These are phyloP conservation scores for Tolypocladium inflatum DNA, from an alignment of 2,329 filamentous ascomycete genomes.

Conservation along the genomic window DNA sequence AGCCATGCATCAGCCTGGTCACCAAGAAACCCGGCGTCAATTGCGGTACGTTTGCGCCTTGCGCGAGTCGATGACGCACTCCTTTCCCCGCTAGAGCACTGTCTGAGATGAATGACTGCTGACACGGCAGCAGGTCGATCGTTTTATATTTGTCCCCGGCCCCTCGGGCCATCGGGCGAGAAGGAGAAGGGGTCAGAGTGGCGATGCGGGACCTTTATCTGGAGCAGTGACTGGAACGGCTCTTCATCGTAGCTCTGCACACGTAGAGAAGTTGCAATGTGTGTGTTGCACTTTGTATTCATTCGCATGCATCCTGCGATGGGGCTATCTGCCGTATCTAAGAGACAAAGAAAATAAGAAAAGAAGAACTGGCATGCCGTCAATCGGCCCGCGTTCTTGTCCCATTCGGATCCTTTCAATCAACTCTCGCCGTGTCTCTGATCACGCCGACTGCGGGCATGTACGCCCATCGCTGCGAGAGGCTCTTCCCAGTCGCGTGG, in stretches of 20 bases:
- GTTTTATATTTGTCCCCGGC: conserved; percentile 58
- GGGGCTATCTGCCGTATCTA: not conserved
- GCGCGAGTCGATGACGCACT: too few relatives aligned
- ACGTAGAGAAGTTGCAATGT: not conserved
- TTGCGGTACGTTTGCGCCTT: conserved; percentile 53
- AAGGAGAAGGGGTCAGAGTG: conserved; percentile 80
- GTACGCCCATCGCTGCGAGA: too few relatives aligned
- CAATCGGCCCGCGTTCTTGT: not conserved
- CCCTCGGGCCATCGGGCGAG: conserved; percentile 73
- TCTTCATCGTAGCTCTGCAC: conserved; percentile 4
- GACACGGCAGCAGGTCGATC: conserved; percentile 37
- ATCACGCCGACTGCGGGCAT: not conserved
- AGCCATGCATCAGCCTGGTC: conserved; percentile 72
- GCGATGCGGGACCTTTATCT: conserved; percentile 79
- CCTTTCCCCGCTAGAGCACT: not conserved
- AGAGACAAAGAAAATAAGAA: not conserved
- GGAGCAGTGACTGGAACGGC: conserved; percentile 50
- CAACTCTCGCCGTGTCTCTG: not conserved
- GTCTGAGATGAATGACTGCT: not conserved
- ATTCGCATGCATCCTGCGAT: not conserved
- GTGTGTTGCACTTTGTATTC: not conserved
- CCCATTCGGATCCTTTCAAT: not conserved
- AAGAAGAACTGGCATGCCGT: not conserved
- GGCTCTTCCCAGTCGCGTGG: not conserved
- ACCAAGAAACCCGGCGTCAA: conserved; percentile 90